Conservation (phyloP, 75 land plant genomes). For the Sequoia sempervirens region DNA sequence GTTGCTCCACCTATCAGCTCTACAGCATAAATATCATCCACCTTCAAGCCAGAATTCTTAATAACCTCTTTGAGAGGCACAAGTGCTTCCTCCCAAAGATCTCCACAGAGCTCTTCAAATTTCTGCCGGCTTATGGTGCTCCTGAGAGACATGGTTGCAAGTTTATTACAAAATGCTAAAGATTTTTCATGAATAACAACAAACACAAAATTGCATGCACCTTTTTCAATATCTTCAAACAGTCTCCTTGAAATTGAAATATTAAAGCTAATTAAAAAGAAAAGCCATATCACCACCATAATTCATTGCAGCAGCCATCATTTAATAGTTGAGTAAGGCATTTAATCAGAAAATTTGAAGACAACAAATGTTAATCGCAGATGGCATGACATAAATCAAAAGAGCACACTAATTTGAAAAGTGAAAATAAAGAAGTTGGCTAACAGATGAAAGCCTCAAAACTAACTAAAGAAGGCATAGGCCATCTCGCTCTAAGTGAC, state of each 20-base stretch:
- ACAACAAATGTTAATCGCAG: background rate
- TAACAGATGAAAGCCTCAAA: background rate
- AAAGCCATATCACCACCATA: background rate
- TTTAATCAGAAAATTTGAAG: background rate
- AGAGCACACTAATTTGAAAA: background rate
- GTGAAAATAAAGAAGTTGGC: background rate
- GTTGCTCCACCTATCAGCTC: constrained; percentile 96
- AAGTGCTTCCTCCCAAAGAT: constrained; percentile 81
- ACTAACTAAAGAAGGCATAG: background rate
- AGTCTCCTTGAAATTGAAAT: background rate
- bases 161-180: background rate
- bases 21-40: constrained; percentile 72
- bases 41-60: constrained; percentile 47
- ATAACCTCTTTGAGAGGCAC: constrained; percentile 72
- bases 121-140: constrained; percentile 79
- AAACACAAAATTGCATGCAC: background rate
- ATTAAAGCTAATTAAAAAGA: background rate
- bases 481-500: background rate
- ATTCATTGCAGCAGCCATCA: background rate
- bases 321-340: background rate
- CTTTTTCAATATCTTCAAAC: background rate
- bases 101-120: constrained; percentile 93
- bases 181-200: background rate
- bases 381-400: background rate
- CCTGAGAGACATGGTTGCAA: constrained; percentile 32